Base-by-base conservation (phyloP, 2,329 filamentous ascomycete genomes). In the Trichoderma hamatum region DNA sequence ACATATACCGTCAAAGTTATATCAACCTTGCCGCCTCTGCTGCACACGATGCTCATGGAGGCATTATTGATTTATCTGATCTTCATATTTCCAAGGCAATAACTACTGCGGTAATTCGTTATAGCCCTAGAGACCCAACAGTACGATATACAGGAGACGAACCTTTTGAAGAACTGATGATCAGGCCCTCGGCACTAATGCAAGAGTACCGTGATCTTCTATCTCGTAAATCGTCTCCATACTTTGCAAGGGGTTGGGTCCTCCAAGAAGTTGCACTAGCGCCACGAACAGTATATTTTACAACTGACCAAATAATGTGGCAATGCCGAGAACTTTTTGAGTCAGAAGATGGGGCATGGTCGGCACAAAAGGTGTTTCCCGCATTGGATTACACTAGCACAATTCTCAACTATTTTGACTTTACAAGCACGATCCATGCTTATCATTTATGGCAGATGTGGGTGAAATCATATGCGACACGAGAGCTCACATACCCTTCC, bases 1-100 rank as follows among this genome's bases (percentile, higher is more conserved):
- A 63, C 43, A 63, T 63, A 11, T 63, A 63, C n/a, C 60, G 43
- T 13, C 49, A 63, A 21, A 49, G 36, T 6, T 63, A 63, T 39
- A 46, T 63, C 13, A 63, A 39, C 16, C 30, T 63, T 11, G 60
- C 60, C 19, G 60, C 60, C 49, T 34, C 56, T 39, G 56, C 56
- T 43, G 39, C 39, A n/a, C 39, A 43, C 7, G 39, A 43, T 43
- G 39, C 39, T 43, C 39, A 43, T 43, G 39, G 39, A 43, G 39
- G 39, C 39, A 43, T 43, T 7, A 19, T 43, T 19, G 39, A 43
- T n/a, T 10, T 43, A 10, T 43, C 39, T n/a, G 19, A 7, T 5
- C 16, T 43, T 7, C 5, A 43, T 43, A 43, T 43, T n/a, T 43
- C 39, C 19, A 43, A 43, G 19, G 16, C 6, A n/a, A n/a, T 43